These are phyloP conservation scores for Plectosphaerella plurivora DNA, from an alignment of 2,329 filamentous ascomycete genomes.

Conservation along the genomic window DNA sequence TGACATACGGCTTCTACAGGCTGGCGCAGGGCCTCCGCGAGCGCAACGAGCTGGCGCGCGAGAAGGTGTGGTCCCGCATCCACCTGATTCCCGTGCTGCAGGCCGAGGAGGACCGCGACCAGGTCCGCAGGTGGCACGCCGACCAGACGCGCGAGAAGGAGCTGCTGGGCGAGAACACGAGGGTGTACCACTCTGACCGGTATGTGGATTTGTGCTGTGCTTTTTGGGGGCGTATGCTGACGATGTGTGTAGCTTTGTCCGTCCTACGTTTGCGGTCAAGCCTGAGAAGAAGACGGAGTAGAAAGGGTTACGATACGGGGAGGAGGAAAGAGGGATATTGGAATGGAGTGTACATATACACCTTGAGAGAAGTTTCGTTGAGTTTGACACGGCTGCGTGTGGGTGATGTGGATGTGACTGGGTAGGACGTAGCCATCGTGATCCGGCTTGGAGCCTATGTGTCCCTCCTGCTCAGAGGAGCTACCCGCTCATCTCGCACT, in stretches of 20 bases:
- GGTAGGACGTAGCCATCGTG: too few species aligned
- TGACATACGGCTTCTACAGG: slow-evolving; percentile 89
- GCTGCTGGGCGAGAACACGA: slow-evolving; percentile 76
- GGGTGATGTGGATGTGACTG: neutral
- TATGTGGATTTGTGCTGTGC: slow-evolving; percentile 39
- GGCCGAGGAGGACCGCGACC: slow-evolving; percentile 94
- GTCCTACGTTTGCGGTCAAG: slow-evolving; percentile 72
- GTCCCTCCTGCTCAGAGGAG: too few species aligned
- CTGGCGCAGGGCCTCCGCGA: slow-evolving; percentile 79
- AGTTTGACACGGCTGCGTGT: neutral
- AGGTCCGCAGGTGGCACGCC: slow-evolving; percentile 80
- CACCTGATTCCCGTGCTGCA: slow-evolving; percentile 90
- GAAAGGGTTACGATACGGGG: neutral
- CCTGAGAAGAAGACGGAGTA: slow-evolving; percentile 61
- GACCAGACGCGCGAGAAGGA: slow-evolving; percentile 89
- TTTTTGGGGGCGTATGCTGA: neutral
- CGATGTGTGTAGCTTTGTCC: slow-evolving; percentile 59
- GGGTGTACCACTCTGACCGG: slow-evolving; percentile 86
- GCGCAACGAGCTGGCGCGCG: slow-evolving; percentile 87
- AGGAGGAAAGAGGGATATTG: neutral
- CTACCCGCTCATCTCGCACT: too few species aligned
- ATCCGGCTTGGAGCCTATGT: too few species aligned
- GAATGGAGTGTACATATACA: too few species aligned
- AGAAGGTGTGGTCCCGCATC: slow-evolving; percentile 98
- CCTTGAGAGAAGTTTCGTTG: neutral